Percentiles rank a stretch among this genome's conserved stretches.
Conservation (phyloP, 208 protist species). For the Leishmania amazonensis region DNA sequence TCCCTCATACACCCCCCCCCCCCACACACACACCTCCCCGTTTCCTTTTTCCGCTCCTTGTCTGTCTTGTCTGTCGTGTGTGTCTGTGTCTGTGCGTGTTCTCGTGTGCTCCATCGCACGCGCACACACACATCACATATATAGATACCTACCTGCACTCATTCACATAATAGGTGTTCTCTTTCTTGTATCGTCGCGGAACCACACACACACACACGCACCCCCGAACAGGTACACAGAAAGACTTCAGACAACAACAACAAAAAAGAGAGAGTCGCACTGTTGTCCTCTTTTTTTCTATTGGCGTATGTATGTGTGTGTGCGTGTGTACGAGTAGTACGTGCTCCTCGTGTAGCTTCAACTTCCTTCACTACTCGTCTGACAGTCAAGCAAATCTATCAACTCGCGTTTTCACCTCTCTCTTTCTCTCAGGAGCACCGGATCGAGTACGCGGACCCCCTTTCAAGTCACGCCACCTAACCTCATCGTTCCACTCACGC, state of each 20-base stretch:
- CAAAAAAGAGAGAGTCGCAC: not conserved
- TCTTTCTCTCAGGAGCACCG: not conserved
- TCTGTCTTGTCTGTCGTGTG: not conserved
- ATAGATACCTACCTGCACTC: no score
- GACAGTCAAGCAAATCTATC: not conserved
- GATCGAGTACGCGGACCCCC: not conserved
- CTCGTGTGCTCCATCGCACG: not conserved
- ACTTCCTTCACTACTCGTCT: not conserved
- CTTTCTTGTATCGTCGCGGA: not conserved
- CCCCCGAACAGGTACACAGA: not conserved
- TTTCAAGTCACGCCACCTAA: not conserved
- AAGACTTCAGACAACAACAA: not conserved
- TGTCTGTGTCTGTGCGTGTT: not conserved
- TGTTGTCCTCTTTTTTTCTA: not conserved
- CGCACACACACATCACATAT: not conserved
- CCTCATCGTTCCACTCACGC: not conserved
- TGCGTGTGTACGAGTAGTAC: not conserved
- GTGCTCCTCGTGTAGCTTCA: not conserved
- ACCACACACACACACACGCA: not conserved
- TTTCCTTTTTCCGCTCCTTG: not conserved
- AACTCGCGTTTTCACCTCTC: not conserved
- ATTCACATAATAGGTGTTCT: not conserved
- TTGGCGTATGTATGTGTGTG: not conserved
- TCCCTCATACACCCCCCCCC: no score
- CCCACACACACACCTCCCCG: no score